A percentile compares a stretch with the other conserved stretches of the same genome.
Conservation (phyloP, 495 filamentous ascomycete species). For the Pyronema omphalodes region DNA sequence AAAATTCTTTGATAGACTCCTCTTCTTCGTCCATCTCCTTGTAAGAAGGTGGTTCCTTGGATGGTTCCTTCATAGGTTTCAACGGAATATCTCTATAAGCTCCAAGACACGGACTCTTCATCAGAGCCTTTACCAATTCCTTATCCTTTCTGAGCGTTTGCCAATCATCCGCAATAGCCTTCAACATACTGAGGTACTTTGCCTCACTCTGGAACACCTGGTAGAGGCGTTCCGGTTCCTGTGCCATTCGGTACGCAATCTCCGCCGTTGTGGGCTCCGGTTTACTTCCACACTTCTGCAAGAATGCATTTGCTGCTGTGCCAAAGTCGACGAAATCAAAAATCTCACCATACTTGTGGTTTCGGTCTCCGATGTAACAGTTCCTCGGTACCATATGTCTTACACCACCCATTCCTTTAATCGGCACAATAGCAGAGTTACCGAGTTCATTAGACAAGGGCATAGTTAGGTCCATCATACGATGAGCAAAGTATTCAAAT, state of each 20-base stretch:
- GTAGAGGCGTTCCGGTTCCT: slow-evolving; percentile 61
- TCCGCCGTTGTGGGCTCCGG: slow-evolving; percentile 72
- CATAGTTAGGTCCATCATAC: slow-evolving; percentile 51
- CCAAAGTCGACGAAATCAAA: slow-evolving; percentile 97
- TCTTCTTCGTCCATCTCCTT: slow-evolving; percentile 39
- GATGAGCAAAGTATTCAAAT: slow-evolving; percentile 66
- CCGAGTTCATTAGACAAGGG: slow-evolving; percentile 40
- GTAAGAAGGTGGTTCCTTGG: slow-evolving; percentile 20
- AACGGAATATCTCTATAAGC: slow-evolving; percentile 33
- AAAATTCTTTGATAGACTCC: slow-evolving; percentile 57
- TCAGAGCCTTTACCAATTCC: slow-evolving; percentile 56
- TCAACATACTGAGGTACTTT: slow-evolving; percentile 67
- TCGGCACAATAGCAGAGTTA: slow-evolving; percentile 49
- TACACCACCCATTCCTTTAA: slow-evolving; percentile 21
- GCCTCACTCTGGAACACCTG: slow-evolving; percentile 59
- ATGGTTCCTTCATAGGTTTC: slow-evolving; percentile 29
- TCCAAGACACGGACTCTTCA: slow-evolving; percentile 53
- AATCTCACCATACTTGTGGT: slow-evolving; percentile 61
- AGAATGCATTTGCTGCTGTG: slow-evolving; percentile 64
- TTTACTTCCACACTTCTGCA: slow-evolving; percentile 73
- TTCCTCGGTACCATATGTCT: slow-evolving; percentile 42
- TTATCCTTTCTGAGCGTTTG: slow-evolving; percentile 56
- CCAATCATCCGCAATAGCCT: slow-evolving; percentile 53
- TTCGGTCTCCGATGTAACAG: slow-evolving; percentile 61
- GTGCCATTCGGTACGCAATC: slow-evolving; percentile 57